Evolutionary conservation across 257 asterid genomes (phyloP).

Genomic region (Ilex asprella): DNA sequence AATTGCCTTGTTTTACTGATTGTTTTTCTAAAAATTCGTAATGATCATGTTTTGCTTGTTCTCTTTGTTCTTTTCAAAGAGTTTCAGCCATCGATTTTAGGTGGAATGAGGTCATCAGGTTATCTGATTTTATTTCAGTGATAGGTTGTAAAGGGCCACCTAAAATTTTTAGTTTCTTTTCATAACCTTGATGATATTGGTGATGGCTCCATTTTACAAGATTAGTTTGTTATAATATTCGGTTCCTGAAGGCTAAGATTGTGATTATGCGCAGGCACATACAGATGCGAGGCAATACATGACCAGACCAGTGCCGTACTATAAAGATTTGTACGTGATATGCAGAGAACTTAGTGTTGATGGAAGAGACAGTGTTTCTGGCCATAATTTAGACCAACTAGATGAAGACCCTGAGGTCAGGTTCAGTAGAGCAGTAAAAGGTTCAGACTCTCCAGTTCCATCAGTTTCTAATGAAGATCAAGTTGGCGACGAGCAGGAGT

Average conservation of each 20-base stretch:
- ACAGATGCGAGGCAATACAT: conserved; percentile 26
- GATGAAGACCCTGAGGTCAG: conserved; percentile 9
- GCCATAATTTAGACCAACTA: conserved; percentile 7
- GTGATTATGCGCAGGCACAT: conserved; percentile 19
- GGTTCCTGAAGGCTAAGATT: not conserved
- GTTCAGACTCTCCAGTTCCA: conserved; percentile 20
- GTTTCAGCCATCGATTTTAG: too few species aligned
- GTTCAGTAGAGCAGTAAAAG: not conserved
- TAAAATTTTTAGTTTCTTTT: too few species aligned
- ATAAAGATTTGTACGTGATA: conserved; percentile 19
- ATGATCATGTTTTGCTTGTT: too few species aligned
- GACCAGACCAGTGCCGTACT: conserved; percentile 26
- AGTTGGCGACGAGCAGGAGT: conserved; percentile 2
- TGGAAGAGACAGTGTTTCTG: conserved; percentile 12
- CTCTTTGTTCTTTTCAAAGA: too few species aligned
- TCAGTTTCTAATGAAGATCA: conserved; percentile 18
- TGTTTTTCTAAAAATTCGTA: too few species aligned
- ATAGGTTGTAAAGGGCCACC: too few species aligned
- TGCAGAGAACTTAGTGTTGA: conserved; percentile 20
- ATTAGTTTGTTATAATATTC: too few species aligned
- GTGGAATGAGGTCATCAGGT: too few species aligned
- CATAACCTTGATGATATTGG: not conserved
- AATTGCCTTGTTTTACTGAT: too few species aligned
- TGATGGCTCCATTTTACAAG: not conserved
- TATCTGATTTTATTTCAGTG: too few species aligned